Evolutionary conservation across 495 filamentous ascomycete genomes (phyloP), one percentile per base, ranked within the genome.

Genomic region (Lineolata rhizophorae): DNA sequence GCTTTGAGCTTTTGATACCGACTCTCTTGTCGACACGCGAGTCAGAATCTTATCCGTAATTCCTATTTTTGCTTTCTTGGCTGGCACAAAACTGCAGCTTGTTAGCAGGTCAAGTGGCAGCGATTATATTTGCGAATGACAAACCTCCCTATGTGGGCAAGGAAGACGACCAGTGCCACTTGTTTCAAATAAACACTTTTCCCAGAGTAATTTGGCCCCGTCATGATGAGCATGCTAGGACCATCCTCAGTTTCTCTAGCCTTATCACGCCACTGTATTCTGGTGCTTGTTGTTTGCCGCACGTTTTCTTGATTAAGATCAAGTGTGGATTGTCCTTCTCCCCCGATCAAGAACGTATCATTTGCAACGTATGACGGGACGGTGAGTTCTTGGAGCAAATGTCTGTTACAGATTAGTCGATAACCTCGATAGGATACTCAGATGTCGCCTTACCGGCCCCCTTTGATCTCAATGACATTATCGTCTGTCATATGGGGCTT

Each of bases 131-230:
- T 21, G 5, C 4, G 6, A 25, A 2, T 10, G 17, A 28, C 45
- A 25, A 42, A 64, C 61, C 62, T 79, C 32, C 90, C 90, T 32
- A 92, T 70, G 40, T 97, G 87, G 6, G 90, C 84, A 46, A 97
- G 60, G 45, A 84, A 93, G 14, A 90, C 75, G 39, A 94, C 90
- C 27, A 94, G 49, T n/a, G 87, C 90, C 32, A 83, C 69, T 47
- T 93, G 87, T 49, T 90, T 95, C 53, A 97, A 71, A 52, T 93
- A 93, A 18, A 95, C 67, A 45, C 81, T 92, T 48, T 95, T 95
- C 5, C 87, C 90, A 0, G 87, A 94, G 53, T 81, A 91, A 42
- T 97, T 95, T 21, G 87, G 84, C 1, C 87, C 87, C 0, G 87
- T 95, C 43, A 95, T 46, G 4, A 95, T 52, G 2, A 94, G 46